Evolutionary conservation across 2,329 filamentous ascomycete species (phyloP), one percentile per base, ranked within the genome.

Genomic region (Sporothrix humicola): DNA sequence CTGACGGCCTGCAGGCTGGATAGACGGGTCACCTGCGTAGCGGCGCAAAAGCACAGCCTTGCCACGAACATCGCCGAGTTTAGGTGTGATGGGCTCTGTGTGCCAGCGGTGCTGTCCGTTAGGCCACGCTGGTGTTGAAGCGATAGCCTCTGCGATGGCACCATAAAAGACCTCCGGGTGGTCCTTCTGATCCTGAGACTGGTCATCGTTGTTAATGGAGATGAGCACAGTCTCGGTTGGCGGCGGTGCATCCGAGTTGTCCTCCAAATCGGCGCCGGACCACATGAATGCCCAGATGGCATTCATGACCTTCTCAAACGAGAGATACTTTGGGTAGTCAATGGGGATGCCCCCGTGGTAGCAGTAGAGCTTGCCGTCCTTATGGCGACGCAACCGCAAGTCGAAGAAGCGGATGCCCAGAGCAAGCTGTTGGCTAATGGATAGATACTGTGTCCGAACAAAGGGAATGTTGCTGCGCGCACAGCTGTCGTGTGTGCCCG

Each of bases 321-420:
- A 91, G 68, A 87, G 85, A 56, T 80, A 77, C 2, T 88, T 89
- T 0, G 89, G 90, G 13, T 92, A 81, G n/a, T 89, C 88, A 79
- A 93, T 87, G 20, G 91, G 90, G 77, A 93, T 92, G 17, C 88
- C 89, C 75, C 90, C 89, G 81, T 93, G 91, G 23, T 93, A 91
- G 68, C 93, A 88, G 76, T 87, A 85, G 0, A 93, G 85, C 79
- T 91, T 88, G 71, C 76, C 77, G 59, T 78, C 75, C 56, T 77
- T 75, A 74, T 79, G 76, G 65, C 84, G 80, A 68, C 85, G 80
- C 73, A 84, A 82, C 71, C 86, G 81, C 77, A 87, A 83, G 78
- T 93, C 91, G 76, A 93, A 87, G 83, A 93, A 93, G 50, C 91
- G 89, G 59, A 93, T 87, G 2, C 92, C 92, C 76, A 93, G 90